These are phyloP conservation scores for Peniophora sp. DNA, from an alignment of 1,284 basidiomycete genomes.

Conservation along the genomic window DNA sequence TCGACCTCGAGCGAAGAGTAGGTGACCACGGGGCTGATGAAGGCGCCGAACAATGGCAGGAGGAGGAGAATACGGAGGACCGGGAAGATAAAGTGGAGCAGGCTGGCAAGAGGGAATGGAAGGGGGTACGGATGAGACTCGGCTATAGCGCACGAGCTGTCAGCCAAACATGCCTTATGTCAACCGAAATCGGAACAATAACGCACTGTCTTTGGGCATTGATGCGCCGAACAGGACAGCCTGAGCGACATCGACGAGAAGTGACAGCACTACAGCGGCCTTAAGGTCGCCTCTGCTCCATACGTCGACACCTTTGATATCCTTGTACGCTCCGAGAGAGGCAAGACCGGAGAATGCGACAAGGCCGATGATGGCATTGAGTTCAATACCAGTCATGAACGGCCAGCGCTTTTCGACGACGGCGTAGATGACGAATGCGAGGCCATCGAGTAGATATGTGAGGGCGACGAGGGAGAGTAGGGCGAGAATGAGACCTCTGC, in stretches of 20 bases:
- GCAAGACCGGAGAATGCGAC: constrained; percentile 61
- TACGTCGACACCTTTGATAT: constrained; percentile 58
- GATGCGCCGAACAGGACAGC: constrained; percentile 44
- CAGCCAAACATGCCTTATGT: neutral
- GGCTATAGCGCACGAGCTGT: constrained; percentile 2
- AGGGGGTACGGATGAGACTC: constrained; percentile 24
- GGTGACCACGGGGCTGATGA: constrained; percentile 51
- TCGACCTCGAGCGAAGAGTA: constrained; percentile 42
- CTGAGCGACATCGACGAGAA: constrained; percentile 52
- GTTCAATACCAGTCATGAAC: constrained; percentile 55
- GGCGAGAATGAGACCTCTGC: constrained; percentile 61
- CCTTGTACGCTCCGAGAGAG: constrained; percentile 68
- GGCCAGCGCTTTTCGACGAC: constrained; percentile 62
- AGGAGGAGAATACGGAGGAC: constrained; percentile 59
- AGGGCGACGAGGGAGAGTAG: constrained; percentile 68
- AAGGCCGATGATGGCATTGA: constrained; percentile 60
- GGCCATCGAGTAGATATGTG: constrained; percentile 81
- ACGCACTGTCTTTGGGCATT: constrained; percentile 38
- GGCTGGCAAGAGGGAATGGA: constrained; percentile 28
- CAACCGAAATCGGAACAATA: neutral
- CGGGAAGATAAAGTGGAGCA: constrained; percentile 57
- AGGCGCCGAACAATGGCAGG: constrained; percentile 45
- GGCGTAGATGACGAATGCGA: constrained; percentile 56
- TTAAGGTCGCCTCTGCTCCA: constrained; percentile 61
- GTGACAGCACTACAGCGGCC: constrained; percentile 38